Percentiles rank a stretch among this genome's conserved stretches.
These are phyloP conservation scores for Acanthamoeba triangularis DNA, from an alignment of 208 protist genomes.

Conservation along the genomic window DNA sequence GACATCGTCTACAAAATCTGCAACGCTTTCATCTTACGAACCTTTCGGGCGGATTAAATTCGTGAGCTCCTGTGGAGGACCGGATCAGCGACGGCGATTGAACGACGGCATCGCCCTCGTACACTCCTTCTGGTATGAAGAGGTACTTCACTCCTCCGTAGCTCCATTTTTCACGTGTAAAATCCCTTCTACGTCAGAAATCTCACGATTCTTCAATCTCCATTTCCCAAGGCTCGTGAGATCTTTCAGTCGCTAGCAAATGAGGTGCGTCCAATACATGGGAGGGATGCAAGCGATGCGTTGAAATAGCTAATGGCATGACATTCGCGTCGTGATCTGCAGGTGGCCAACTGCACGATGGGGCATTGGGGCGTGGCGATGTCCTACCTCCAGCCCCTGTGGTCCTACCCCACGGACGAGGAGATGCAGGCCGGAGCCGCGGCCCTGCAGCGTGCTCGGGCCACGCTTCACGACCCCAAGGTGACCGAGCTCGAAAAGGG, in stretches of 20 bases:
- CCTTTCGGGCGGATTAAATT: slow-evolving; percentile 4
- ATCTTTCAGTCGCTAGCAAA: not conserved
- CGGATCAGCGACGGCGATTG: not conserved
- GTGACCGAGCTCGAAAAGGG: slow-evolving; percentile 28
- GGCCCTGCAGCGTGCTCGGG: not conserved
- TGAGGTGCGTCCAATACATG: not conserved
- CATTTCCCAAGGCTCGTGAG: not conserved
- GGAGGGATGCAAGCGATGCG: not conserved
- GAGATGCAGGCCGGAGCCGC: not conserved
- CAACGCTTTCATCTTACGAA: not conserved
- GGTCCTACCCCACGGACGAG: slow-evolving; percentile 20
- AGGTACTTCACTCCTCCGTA: not conserved
- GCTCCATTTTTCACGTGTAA: not conserved
- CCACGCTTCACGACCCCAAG: not conserved
- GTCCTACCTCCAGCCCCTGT: slow-evolving; percentile 37
- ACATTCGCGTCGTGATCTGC: not conserved
- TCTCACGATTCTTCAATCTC: not conserved
- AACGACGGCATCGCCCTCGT: slow-evolving; percentile 44
- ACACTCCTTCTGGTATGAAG: slow-evolving; percentile 40
- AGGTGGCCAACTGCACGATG: slow-evolving; percentile 52
- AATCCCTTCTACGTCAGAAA: not conserved
- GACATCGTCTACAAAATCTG: not conserved
- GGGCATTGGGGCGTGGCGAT: slow-evolving; percentile 61
- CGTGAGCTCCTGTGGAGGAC: slow-evolving; percentile 5
- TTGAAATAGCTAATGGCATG: not conserved